Conservation (phyloP, 2,329 filamentous ascomycete genomes). For the Pseudogymnoascus sp. region DNA sequence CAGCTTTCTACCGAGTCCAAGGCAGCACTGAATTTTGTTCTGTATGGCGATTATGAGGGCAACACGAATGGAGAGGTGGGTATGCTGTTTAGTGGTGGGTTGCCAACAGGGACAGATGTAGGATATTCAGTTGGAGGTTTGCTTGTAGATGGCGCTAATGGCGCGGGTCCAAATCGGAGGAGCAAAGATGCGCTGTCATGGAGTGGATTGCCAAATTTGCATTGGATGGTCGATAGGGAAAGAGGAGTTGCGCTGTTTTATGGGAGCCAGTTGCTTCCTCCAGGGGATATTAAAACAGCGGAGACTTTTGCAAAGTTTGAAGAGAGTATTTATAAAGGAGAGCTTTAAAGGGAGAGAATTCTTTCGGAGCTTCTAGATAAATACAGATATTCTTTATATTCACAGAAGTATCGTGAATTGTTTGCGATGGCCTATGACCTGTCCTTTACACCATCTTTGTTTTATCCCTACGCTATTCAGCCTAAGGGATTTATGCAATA, state of each 20-base stretch:
- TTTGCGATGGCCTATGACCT: not conserved
- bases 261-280: constrained; percentile 35
- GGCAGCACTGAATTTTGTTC: not conserved
- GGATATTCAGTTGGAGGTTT: constrained; percentile 33
- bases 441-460: not conserved
- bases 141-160: constrained; percentile 25
- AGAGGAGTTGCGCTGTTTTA: constrained; percentile 33
- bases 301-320: not conserved
- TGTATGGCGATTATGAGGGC: not conserved
- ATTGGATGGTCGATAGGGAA: constrained; percentile 25
- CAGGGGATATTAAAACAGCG: constrained; percentile 26
- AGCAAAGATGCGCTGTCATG: constrained; percentile 29
- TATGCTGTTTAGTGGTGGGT: not conserved
- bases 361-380: not conserved
- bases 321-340: not conserved
- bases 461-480: not conserved
- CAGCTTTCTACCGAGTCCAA: constrained; percentile 29
- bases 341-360: not conserved
- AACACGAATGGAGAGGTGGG: not conserved
- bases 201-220: constrained; percentile 8
- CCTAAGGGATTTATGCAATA: not conserved
- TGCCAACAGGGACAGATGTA: not conserved
- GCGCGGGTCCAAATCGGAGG: constrained; percentile 38
- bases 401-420: not conserved
- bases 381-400: not conserved